Conservation (phyloP, 495 filamentous ascomycete species). For the Melanomma pulvis-pyrius region DNA sequence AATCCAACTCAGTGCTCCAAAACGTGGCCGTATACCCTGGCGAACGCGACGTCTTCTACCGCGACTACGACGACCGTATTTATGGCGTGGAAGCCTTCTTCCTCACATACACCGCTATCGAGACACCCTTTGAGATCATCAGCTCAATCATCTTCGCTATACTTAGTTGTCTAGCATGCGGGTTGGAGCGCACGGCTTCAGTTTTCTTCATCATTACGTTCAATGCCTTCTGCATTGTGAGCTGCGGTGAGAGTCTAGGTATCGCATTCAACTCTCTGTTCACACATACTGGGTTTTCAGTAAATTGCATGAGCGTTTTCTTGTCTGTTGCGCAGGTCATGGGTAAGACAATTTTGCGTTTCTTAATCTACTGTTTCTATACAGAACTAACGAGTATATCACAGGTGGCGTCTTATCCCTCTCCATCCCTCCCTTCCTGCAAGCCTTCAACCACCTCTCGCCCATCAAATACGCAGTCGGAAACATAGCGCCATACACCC, state of each 20-base stretch:
- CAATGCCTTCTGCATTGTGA: slow-evolving; percentile 72
- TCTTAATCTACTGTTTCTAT: neutral
- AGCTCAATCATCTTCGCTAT: slow-evolving; percentile 65
- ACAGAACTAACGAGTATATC: no score
- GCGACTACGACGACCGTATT: slow-evolving; percentile 67
- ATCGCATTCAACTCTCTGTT: slow-evolving; percentile 80
- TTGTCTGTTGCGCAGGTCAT: slow-evolving; percentile 68
- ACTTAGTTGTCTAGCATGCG: slow-evolving; percentile 61
- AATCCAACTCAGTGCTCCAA: slow-evolving; percentile 58
- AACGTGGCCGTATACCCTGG: slow-evolving; percentile 72
- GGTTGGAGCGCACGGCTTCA: slow-evolving; percentile 59
- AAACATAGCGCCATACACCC: slow-evolving; percentile 62
- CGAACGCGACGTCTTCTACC: slow-evolving; percentile 71
- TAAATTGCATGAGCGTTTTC: slow-evolving; percentile 67
- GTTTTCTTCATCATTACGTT: slow-evolving; percentile 69
- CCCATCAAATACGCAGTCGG: slow-evolving; percentile 69
- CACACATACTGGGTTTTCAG: slow-evolving; percentile 71
- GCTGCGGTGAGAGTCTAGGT: slow-evolving; percentile 72
- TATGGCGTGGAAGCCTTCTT: slow-evolving; percentile 72
- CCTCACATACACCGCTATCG: slow-evolving; percentile 64
- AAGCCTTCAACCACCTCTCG: slow-evolving; percentile 68
- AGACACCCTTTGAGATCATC: slow-evolving; percentile 69
- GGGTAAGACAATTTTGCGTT: slow-evolving; percentile 33
- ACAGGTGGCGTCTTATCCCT: slow-evolving; percentile 66
- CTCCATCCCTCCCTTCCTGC: slow-evolving; percentile 64